Percentiles rank a stretch among this genome's conserved stretches.
phyloP scores from a whole-genome alignment of 805 yeast genomes.

The Barnettozyma salicaria region DNA sequence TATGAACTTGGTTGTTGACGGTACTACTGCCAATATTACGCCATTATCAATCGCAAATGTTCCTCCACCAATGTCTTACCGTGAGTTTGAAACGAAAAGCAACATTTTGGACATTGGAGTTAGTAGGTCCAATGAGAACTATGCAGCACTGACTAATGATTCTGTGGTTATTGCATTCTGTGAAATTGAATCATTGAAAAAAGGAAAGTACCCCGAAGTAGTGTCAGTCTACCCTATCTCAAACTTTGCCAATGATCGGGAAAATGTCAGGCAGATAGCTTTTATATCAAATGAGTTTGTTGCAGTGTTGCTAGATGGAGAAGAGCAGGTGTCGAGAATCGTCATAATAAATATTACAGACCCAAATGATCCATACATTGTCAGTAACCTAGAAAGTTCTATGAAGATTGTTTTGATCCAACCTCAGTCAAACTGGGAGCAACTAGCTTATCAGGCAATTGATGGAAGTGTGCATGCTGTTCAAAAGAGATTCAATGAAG shows the following conservation, averaged over 20 bases:
- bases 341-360: constrained; percentile 44
- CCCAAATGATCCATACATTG: constrained; percentile 35
- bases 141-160: constrained; percentile 52
- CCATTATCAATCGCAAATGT: constrained; percentile 81
- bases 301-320: constrained; percentile 56
- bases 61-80: constrained; percentile 88
- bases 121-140: constrained; percentile 48
- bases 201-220: constrained; percentile 41
- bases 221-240: constrained; percentile 19
- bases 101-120: constrained; percentile 63
- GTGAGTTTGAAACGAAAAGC: constrained; percentile 51
- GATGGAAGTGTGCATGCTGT: constrained; percentile 53
- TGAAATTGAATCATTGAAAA: constrained; percentile 38
- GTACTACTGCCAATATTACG: constrained; percentile 61
- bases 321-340: constrained; percentile 41
- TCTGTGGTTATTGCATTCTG: constrained; percentile 42
- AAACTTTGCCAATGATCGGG: constrained; percentile 36
- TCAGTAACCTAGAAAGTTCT: constrained; percentile 37
- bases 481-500: constrained; percentile 16
- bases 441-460: constrained; percentile 52
- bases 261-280: constrained; percentile 57
- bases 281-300: constrained; percentile 45
- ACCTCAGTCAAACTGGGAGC: constrained; percentile 45
- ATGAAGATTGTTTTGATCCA: constrained; percentile 52
- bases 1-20: constrained; percentile 76